Percentiles rank a stretch among this genome's conserved stretches.
These are phyloP conservation scores for Tremellales sp. DNA, from an alignment of 1,284 basidiomycete genomes.

Conservation along the genomic window DNA sequence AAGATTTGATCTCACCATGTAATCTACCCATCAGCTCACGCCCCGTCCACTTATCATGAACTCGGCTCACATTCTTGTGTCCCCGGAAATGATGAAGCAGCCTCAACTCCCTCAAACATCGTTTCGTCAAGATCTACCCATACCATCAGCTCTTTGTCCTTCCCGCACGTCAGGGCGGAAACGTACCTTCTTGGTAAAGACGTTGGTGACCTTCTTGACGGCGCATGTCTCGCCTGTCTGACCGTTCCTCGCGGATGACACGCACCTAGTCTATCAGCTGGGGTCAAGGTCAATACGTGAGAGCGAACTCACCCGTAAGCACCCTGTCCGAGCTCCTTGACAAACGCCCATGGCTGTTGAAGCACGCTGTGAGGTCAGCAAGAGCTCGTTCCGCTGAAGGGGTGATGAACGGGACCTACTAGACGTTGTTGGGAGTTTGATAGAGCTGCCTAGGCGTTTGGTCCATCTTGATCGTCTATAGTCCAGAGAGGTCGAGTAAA, in stretches of 20 bases:
- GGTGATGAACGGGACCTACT: slow-evolving; percentile 40
- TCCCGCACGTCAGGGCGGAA: not conserved
- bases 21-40: slow-evolving; percentile 54
- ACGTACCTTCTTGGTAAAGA: slow-evolving; percentile 72
- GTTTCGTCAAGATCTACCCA: slow-evolving; percentile 88
- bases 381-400: not conserved
- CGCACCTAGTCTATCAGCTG: slow-evolving; percentile 54
- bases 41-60: not conserved
- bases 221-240: slow-evolving; percentile 84
- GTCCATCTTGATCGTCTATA: slow-evolving; percentile 33
- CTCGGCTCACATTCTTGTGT: slow-evolving; percentile 77
- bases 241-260: slow-evolving; percentile 78
- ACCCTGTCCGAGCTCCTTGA: slow-evolving; percentile 92
- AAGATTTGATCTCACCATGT: slow-evolving; percentile 54
- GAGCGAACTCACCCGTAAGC: slow-evolving; percentile 63
- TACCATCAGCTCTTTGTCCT: slow-evolving; percentile 9
- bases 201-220: slow-evolving; percentile 72
- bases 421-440: slow-evolving; percentile 46
- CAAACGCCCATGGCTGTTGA: slow-evolving; percentile 85
- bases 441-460: slow-evolving; percentile 45
- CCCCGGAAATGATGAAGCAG: slow-evolving; percentile 92
- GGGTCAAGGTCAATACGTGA: not conserved
- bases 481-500: too few relatives aligned
- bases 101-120: slow-evolving; percentile 90
- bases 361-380: slow-evolving; percentile 56